Conservation (phyloP, 179 eudicot genomes). For the Corrigiola litoralis region DNA sequence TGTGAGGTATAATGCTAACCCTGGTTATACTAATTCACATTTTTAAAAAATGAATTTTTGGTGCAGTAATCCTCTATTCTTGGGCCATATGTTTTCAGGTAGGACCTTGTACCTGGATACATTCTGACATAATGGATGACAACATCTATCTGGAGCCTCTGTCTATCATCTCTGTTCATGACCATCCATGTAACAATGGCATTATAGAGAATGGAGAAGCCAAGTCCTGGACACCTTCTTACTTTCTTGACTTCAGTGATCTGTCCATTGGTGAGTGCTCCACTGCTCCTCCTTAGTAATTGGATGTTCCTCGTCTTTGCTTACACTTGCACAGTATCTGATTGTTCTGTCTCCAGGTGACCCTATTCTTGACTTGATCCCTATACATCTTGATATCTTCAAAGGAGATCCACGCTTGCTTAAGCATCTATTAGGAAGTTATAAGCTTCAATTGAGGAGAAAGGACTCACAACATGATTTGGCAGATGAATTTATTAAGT, state of each 20-base stretch:
- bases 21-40: neutral
- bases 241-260: constrained; percentile 88
- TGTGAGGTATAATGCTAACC: constrained; percentile 46
- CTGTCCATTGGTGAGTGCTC: constrained; percentile 63
- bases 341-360: constrained; percentile 54
- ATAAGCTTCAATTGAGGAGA: constrained; percentile 57
- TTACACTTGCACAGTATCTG: constrained; percentile 9
- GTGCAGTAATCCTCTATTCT: neutral
- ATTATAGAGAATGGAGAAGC: constrained; percentile 18
- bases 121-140: constrained; percentile 95
- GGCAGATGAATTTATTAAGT: constrained; percentile 32
- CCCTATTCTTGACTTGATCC: constrained; percentile 80
- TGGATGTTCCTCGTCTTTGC: neutral
- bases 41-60: neutral
- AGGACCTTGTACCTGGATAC: constrained; percentile 76
- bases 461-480: constrained; percentile 22
- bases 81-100: constrained; percentile 36
- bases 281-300: neutral
- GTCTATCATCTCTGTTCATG: constrained; percentile 24
- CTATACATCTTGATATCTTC: constrained; percentile 77
- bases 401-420: constrained; percentile 65
- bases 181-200: constrained; percentile 27
- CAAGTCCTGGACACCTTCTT: constrained; percentile 52
- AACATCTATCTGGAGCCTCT: constrained; percentile 64
- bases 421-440: constrained; percentile 56